A percentile compares a stretch with the other conserved stretches of the same genome.
These are phyloP conservation scores for Jacaranda copaia DNA, from an alignment of 257 asterid species.

Conservation along the genomic window DNA sequence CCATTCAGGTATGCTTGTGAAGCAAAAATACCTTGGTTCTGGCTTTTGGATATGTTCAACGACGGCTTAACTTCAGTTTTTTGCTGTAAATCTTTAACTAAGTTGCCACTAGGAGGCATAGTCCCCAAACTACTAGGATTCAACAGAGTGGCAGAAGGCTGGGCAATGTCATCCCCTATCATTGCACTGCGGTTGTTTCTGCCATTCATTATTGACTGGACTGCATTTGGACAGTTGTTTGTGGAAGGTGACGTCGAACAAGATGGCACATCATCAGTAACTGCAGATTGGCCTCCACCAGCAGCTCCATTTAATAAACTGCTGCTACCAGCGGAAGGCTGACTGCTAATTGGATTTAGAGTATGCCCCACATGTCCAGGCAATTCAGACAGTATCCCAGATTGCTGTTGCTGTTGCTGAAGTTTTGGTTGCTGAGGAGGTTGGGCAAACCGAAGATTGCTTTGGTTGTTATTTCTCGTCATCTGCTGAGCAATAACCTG, in stretches of 20 bases:
- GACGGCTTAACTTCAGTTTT: conserved; percentile 68
- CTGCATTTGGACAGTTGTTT: conserved; percentile 69
- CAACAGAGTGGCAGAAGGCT: conserved; percentile 56
- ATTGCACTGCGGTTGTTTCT: conserved; percentile 47
- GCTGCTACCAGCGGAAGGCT: conserved; percentile 60
- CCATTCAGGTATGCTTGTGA: conserved; percentile 62
- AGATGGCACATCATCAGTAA: conserved; percentile 89
- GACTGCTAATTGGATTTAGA: conserved; percentile 55
- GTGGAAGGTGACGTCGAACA: conserved; percentile 96
- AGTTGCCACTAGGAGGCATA: conserved; percentile 50
- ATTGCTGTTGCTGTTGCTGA: conserved; percentile 49
- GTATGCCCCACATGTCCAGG: conserved; percentile 58
- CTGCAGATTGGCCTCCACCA: conserved; percentile 78
- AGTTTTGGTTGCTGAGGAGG: conserved; percentile 60
- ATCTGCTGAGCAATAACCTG: conserved; percentile 55
- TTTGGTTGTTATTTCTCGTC: conserved; percentile 53
- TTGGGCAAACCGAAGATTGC: conserved; percentile 52
- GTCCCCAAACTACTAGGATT: conserved; percentile 62
- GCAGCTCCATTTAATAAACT: conserved; percentile 55
- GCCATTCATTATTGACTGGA: conserved; percentile 59
- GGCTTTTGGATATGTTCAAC: conserved; percentile 62
- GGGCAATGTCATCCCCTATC: conserved; percentile 61
- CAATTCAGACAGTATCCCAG: conserved; percentile 58
- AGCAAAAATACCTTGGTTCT: conserved; percentile 64
- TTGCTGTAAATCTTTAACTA: conserved; percentile 59